Percentiles rank a stretch among this genome's conserved stretches.
phyloP scores from a whole-genome alignment of 1,139 yeast genomes.

The Sugiyamaella xylanicola region DNA sequence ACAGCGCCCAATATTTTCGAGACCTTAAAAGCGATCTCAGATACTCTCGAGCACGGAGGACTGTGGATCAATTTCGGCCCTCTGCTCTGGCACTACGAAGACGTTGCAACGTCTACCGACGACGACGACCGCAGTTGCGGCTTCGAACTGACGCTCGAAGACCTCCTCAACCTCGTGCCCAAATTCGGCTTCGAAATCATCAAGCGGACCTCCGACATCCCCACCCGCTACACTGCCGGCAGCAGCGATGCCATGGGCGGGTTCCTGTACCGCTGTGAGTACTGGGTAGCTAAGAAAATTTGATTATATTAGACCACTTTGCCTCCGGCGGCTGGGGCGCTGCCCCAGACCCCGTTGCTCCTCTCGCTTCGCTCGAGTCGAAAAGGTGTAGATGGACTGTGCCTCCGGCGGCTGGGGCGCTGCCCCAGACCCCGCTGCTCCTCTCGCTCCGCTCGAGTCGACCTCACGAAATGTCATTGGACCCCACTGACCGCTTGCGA shows the following conservation, averaged over 20 bases:
- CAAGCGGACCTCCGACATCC: slow-evolving; percentile 49
- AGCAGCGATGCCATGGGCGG: slow-evolving; percentile 58
- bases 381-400: too few species aligned
- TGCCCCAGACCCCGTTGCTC: background rate
- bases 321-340: background rate
- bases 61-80: slow-evolving; percentile 88
- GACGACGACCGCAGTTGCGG: slow-evolving; percentile 49
- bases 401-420: too few species aligned
- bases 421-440: too few species aligned
- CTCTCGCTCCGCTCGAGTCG: too few species aligned
- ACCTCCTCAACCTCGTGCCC: slow-evolving; percentile 53
- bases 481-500: too few species aligned
- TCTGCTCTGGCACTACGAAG: slow-evolving; percentile 81
- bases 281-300: slow-evolving; percentile 58
- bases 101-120: slow-evolving; percentile 40
- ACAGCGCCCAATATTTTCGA: slow-evolving; percentile 75
- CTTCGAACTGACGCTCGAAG: slow-evolving; percentile 65
- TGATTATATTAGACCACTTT: background rate
- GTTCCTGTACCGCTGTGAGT: slow-evolving; percentile 66
- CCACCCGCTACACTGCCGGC: slow-evolving; percentile 55
- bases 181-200: slow-evolving; percentile 58
- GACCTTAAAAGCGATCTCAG: slow-evolving; percentile 60
- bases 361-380: background rate
- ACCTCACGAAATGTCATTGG: too few species aligned
- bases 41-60: slow-evolving; percentile 58